Base-by-base conservation (phyloP, 257 asterid genomes). In the Solanum ossicruentum region DNA sequence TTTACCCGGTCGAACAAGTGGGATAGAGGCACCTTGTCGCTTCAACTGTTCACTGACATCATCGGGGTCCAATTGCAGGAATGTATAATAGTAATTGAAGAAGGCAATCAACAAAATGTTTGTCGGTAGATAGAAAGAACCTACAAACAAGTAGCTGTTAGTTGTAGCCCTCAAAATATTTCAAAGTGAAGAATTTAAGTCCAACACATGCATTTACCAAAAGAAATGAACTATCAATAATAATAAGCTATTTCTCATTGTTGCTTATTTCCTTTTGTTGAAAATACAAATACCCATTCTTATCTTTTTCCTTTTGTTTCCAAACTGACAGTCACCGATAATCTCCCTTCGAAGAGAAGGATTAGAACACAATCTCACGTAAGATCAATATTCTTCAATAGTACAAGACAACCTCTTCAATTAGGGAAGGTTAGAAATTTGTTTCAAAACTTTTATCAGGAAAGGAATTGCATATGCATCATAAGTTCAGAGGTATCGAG, bases 1-100 rank as follows among this genome's bases (percentile, higher is more conserved):
- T 92, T 94, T 96, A 80, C 98, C 99, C 63, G 99, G 99, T 10
- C 99, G 94, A 77, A 95, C 95, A 70, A 96, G 97, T 49, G 99
- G 98, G 85, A 96, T 93, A 61, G 99, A 95, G 85, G 99, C 99
- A 51, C 99, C 99, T 92, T 96, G 99, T 88, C 99, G 91, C 92
- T 96, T 96, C 89, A 96, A 91, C 92, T 93, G 99, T 84, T 96
- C 98, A 47, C 98, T 96, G 72, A 96, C 98, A 91, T 95, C 99
- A 84, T 96, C 98, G 1, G 99, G 98, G 90, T 96, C 98, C 92
- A 96, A 85, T 92, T 96, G 99, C 84, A 96, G 92, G 91, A 96
- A 96, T 61, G 98, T 96, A 90, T 96, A 96, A 91, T 96, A 96
- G 91, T 96, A 96, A 87, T 96, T 96, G 93, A 96, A 96, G 94